These are phyloP conservation scores for Corynascus novoguineensis DNA, from an alignment of 495 filamentous ascomycete species.

Conservation along the genomic window DNA sequence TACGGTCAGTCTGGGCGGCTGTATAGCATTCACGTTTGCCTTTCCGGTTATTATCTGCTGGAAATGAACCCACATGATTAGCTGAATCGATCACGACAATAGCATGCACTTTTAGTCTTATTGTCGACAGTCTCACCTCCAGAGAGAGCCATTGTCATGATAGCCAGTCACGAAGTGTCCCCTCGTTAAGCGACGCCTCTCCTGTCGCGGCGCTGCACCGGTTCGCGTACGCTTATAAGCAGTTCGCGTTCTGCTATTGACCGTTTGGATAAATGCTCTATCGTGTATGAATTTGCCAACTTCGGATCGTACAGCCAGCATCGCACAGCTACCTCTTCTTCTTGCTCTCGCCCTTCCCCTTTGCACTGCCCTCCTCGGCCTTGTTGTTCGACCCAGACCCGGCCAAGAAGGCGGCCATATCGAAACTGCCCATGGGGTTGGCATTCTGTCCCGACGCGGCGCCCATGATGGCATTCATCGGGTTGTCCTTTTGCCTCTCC, in stretches of 20 bases:
- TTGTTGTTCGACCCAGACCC: conserved; percentile 30
- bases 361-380: conserved; percentile 20
- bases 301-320: background rate
- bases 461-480: conserved; percentile 49
- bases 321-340: conserved; percentile 16
- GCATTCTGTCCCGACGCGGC: conserved; percentile 37
- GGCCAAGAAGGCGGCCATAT: conserved; percentile 81
- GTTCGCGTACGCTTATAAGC: too few relatives aligned
- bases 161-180: too few relatives aligned
- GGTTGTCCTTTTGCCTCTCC: conserved; percentile 72
- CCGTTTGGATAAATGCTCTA: background rate
- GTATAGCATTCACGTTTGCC: background rate
- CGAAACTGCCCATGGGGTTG: conserved; percentile 65
- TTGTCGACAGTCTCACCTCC: background rate
- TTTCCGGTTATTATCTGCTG: background rate
- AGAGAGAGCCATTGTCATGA: too few relatives aligned
- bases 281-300: background rate
- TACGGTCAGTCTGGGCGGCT: background rate
- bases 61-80: background rate
- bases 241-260: too few relatives aligned
- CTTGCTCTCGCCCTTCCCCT: conserved; percentile 19
- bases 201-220: too few relatives aligned
- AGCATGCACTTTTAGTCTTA: background rate
- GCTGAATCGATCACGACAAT: background rate
- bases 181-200: too few relatives aligned